phyloP scores from a whole-genome alignment of 2,329 filamentous ascomycete species.

The Clonostachys rhizophaga region DNA sequence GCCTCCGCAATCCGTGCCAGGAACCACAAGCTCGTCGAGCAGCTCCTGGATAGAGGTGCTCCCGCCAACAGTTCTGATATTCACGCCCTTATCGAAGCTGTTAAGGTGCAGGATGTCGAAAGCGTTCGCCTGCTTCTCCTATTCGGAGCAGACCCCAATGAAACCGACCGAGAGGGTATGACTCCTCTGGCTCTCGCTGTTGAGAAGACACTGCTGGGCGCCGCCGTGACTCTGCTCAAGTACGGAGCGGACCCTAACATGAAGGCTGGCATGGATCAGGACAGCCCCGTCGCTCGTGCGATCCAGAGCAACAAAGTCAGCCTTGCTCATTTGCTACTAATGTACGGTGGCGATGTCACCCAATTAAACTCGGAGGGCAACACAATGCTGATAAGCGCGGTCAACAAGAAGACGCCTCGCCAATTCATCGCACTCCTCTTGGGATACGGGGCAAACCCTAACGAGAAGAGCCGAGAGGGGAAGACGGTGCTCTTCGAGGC shows the following conservation, averaged over 20 bases:
- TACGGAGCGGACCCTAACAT: slow-evolving; percentile 59
- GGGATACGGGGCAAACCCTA: slow-evolving; percentile 52
- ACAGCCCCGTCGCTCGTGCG: slow-evolving; percentile 50
- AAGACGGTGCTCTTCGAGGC: slow-evolving; percentile 61
- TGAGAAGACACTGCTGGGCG: slow-evolving; percentile 49
- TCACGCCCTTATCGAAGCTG: slow-evolving; percentile 47
- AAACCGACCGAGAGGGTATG: slow-evolving; percentile 37
- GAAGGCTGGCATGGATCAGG: slow-evolving; percentile 39
- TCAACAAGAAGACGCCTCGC: slow-evolving; percentile 52
- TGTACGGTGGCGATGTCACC: slow-evolving; percentile 56
- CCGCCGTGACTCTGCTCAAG: slow-evolving; percentile 55
- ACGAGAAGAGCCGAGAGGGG: slow-evolving; percentile 55
- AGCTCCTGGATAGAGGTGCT: slow-evolving; percentile 54
- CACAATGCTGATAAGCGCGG: slow-evolving; percentile 54
- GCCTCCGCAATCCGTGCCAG: slow-evolving; percentile 48
- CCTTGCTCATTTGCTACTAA: slow-evolving; percentile 54
- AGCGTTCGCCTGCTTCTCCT: slow-evolving; percentile 49
- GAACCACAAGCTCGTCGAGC: slow-evolving; percentile 52
- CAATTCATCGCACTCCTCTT: slow-evolving; percentile 55
- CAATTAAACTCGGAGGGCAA: slow-evolving; percentile 49
- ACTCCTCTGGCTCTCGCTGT: slow-evolving; percentile 47
- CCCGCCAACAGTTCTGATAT: slow-evolving; percentile 40
- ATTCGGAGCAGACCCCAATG: slow-evolving; percentile 54
- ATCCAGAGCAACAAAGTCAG: slow-evolving; percentile 46
- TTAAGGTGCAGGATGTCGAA: slow-evolving; percentile 45